Evolutionary conservation across 176 grass and related monocot species (phyloP), one percentile per base, ranked within the genome.

Genomic region (bread wheat (Triticum aestivum)): DNA sequence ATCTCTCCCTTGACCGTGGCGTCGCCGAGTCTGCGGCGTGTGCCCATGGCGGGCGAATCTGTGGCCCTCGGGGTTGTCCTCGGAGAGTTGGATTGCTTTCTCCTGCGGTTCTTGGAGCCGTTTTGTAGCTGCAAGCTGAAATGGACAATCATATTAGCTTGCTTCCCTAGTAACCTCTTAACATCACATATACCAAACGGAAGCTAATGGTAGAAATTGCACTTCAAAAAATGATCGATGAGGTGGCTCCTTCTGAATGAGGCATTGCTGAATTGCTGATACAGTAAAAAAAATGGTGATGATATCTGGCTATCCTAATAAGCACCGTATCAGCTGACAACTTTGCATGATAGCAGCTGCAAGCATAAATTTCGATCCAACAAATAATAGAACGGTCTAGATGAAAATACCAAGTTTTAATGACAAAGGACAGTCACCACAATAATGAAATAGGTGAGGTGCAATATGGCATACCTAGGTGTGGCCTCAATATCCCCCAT

Each of bases 401-500:
- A 32, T 34, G 17, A 23, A 66, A 79, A 61, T 3, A 61, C 23
- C 21, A 5, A 68, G 14, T 52, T 68, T 37, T 74, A 17, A 27
- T 65, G 74, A 35, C 20, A 86, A 59, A 73, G 65, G 52, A 76
- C 26, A 75, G 37, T 42, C 15, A 74, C 18, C 17, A 3, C 4
- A 68, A 73, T 30, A 81, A 85, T 14, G 1, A 39, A 76, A 79
- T 15, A 64, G 38, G 21, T 44, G 54, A 63, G 72, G 62, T 74
- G 65, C 6, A 14, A 70, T 73, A 62, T 45, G 27, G 61, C 56
- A 86, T 87, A 73, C 93, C 82, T 86, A 39, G 85, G 62, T 18
- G 76, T 49, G 65, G 79, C 77, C 4, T 77, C 78, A 52, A 89
- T 82, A 75, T 90, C 93, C 63, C 90, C 93, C 65, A 74, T 87